Percentiles rank a stretch among this genome's conserved stretches.
These are phyloP conservation scores for Amylostereum areolatum DNA, from an alignment of 1,284 basidiomycete genomes.

Conservation along the genomic window DNA sequence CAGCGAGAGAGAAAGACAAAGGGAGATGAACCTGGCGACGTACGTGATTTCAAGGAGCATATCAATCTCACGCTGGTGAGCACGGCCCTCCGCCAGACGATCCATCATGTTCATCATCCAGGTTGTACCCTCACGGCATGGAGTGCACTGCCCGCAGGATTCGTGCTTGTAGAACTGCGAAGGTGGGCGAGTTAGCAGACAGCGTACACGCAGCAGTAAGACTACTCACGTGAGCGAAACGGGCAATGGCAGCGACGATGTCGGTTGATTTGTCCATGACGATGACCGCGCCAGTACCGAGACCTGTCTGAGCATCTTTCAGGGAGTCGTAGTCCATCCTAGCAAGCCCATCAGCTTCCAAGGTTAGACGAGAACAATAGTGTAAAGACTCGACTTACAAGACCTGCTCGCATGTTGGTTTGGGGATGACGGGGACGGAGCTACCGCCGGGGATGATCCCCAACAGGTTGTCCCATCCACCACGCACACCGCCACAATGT, in stretches of 20 bases:
- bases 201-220: neutral
- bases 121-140: constrained; percentile 92
- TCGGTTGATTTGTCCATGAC: constrained; percentile 99
- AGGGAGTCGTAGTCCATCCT: constrained; percentile 99
- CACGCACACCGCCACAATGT: constrained; percentile 91
- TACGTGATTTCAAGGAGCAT: constrained; percentile 91
- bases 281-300: constrained; percentile 97
- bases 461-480: constrained; percentile 94
- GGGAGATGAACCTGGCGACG: too few species aligned
- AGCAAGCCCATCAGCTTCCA: constrained; percentile 3
- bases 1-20: constrained; percentile 27
- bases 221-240: constrained; percentile 76
- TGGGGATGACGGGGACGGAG: constrained; percentile 93
- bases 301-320: constrained; percentile 90
- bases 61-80: constrained; percentile 91
- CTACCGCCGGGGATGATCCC: constrained; percentile 95
- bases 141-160: constrained; percentile 97
- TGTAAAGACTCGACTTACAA: constrained; percentile 48
- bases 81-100: constrained; percentile 84
- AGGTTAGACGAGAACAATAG: too few species aligned
- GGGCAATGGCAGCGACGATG: constrained; percentile 87
- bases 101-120: constrained; percentile 99
- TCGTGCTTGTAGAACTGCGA: constrained; percentile 93
- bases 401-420: constrained; percentile 75
- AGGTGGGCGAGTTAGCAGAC: neutral